Conservation (phyloP, 805 yeast species). For the Candida oleophila region DNA sequence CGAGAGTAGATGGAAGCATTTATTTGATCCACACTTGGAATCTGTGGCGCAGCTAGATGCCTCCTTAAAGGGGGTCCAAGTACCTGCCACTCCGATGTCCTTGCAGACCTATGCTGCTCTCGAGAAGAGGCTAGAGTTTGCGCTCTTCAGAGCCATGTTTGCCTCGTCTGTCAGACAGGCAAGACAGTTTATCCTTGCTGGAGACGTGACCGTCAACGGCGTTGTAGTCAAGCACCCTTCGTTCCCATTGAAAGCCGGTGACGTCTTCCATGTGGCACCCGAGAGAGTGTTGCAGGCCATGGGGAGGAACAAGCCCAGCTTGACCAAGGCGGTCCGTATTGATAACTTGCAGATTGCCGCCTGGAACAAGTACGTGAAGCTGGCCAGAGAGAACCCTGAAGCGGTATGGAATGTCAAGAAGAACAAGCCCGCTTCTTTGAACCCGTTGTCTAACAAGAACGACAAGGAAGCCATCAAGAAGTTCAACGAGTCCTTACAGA, state of each 20-base stretch:
- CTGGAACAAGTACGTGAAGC: slow-evolving; percentile 73
- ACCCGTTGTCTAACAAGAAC: slow-evolving; percentile 20
- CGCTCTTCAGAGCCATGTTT: slow-evolving; percentile 87
- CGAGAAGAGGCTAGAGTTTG: slow-evolving; percentile 87
- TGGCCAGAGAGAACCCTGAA: slow-evolving; percentile 56
- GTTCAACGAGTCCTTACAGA: slow-evolving; percentile 37
- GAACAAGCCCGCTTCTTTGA: slow-evolving; percentile 40
- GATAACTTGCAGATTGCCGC: slow-evolving; percentile 70
- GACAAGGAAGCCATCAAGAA: slow-evolving; percentile 19
- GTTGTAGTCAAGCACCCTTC: slow-evolving; percentile 75
- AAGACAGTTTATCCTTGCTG: slow-evolving; percentile 77
- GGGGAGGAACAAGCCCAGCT: slow-evolving; percentile 81
- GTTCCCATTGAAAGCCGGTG: slow-evolving; percentile 78
- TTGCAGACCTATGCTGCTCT: slow-evolving; percentile 85
- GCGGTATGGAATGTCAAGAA: slow-evolving; percentile 51
- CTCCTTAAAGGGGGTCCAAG: slow-evolving; percentile 58
- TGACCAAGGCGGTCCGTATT: slow-evolving; percentile 61
- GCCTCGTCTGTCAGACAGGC: slow-evolving; percentile 95
- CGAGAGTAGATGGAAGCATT: slow-evolving; percentile 75
- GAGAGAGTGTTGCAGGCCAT: slow-evolving; percentile 80
- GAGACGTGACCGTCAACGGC: slow-evolving; percentile 86
- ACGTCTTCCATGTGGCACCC: slow-evolving; percentile 81
- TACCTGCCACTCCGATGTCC: slow-evolving; percentile 72
- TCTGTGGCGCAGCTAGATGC: slow-evolving; percentile 90
- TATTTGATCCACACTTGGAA: slow-evolving; percentile 68